These are phyloP conservation scores for Plasmodium malariae DNA, from an alignment of 169 alveolate genomes.

Conservation along the genomic window DNA sequence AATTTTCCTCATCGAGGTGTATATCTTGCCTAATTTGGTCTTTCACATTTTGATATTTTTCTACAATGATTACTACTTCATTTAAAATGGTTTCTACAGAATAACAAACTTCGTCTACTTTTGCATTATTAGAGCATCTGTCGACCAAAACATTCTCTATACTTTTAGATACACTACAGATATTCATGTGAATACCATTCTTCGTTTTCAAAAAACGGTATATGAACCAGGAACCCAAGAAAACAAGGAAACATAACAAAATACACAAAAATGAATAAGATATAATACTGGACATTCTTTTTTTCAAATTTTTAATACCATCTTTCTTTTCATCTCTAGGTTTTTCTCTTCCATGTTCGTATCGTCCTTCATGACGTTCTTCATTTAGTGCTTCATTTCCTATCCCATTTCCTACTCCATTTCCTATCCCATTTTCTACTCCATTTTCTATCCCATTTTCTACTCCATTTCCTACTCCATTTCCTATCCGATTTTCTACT, in stretches of 20 bases:
- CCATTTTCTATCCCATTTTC: no score
- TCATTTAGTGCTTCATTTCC: neutral
- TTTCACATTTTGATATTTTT: constrained; percentile 11
- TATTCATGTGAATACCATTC: constrained; percentile 29
- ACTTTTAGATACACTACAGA: constrained; percentile 15
- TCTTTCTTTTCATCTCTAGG: constrained; percentile 9
- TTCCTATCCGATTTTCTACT: no score
- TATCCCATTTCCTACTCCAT: no score
- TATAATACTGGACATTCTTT: constrained; percentile 1
- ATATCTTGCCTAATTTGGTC: neutral
- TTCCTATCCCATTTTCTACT: no score
- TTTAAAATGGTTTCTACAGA: constrained; percentile 16
- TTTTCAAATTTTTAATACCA: neutral
- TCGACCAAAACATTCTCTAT: constrained; percentile 14
- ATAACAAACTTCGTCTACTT: neutral
- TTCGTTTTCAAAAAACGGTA: constrained; percentile 3
- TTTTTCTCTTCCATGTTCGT: neutral
- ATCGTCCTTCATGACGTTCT: neutral
- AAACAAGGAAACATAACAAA: constrained; percentile 6
- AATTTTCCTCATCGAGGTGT: neutral
- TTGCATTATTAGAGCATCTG: constrained; percentile 2
- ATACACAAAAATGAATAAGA: neutral
- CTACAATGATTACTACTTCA: neutral
- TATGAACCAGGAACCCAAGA: constrained; percentile 1
- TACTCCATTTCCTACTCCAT: no score